Percentiles rank a stretch among this genome's conserved stretches.
These are phyloP conservation scores for Paramyrothecium sp. DNA, from an alignment of 2,329 filamentous ascomycete genomes.

Conservation along the genomic window DNA sequence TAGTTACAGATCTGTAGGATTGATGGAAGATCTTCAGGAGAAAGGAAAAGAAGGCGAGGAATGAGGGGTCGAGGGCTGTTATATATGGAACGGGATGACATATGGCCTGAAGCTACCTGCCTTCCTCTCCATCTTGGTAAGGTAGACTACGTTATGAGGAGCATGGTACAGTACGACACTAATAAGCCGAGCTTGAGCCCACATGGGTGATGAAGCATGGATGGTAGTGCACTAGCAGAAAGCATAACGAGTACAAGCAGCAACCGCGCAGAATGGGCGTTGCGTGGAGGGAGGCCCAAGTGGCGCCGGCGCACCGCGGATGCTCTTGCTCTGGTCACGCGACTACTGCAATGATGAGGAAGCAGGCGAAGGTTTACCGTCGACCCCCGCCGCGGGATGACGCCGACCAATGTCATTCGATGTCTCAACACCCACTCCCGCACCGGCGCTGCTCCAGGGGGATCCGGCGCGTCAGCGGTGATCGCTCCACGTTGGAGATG, in stretches of 20 bases:
- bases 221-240: neutral
- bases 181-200: too few relatives aligned
- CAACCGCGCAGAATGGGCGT: neutral
- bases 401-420: neutral
- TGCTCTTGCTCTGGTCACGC: neutral
- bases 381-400: neutral
- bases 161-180: too few relatives aligned
- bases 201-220: too few relatives aligned
- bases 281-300: neutral
- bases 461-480: too few relatives aligned
- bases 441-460: too few relatives aligned
- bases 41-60: slow-evolving; percentile 8
- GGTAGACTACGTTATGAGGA: too few relatives aligned
- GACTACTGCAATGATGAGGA: neutral
- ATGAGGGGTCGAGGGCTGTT: neutral
- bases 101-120: neutral
- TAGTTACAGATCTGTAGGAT: neutral
- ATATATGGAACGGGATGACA: neutral
- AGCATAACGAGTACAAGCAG: neutral
- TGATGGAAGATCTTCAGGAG: slow-evolving; percentile 1
- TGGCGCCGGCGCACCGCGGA: neutral
- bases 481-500: too few relatives aligned
- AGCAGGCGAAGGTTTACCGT: neutral
- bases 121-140: too few relatives aligned
- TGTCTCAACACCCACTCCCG: neutral